Conservation (phyloP, 306 rosid genomes). For the Pyrus communis region DNA sequence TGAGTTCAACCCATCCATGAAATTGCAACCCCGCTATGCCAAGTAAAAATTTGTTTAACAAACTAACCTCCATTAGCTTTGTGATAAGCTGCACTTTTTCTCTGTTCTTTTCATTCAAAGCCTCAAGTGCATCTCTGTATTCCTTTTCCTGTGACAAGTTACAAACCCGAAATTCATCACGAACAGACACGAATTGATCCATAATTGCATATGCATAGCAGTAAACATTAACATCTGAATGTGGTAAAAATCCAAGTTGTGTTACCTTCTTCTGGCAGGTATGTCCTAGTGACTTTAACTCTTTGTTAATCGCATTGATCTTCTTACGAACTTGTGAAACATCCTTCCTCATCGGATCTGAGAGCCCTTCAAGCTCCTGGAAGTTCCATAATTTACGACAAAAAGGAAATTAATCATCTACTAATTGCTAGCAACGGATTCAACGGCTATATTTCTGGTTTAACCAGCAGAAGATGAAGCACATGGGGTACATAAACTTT, state of each 20-base stretch:
- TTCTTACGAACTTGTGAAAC: constrained; percentile 71
- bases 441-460: not conserved
- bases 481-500: not conserved
- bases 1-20: not conserved
- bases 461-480: not conserved
- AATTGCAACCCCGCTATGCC: not conserved
- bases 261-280: constrained; percentile 87
- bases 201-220: not conserved
- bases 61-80: constrained; percentile 70
- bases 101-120: constrained; percentile 87
- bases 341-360: constrained; percentile 97
- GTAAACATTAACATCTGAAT: not conserved
- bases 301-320: constrained; percentile 85
- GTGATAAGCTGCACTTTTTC: constrained; percentile 76
- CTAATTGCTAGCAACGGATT: not conserved
- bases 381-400: constrained; percentile 1
- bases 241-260: not conserved
- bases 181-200: not conserved
- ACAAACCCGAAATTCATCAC: constrained; percentile 3
- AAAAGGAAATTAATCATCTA: not conserved
- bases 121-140: constrained; percentile 82
- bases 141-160: constrained; percentile 65
- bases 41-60: not conserved
- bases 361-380: constrained; percentile 82
- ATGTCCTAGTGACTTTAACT: constrained; percentile 90